phyloP scores from a whole-genome alignment of 495 filamentous ascomycete species.

The Aspergillus diversus region DNA sequence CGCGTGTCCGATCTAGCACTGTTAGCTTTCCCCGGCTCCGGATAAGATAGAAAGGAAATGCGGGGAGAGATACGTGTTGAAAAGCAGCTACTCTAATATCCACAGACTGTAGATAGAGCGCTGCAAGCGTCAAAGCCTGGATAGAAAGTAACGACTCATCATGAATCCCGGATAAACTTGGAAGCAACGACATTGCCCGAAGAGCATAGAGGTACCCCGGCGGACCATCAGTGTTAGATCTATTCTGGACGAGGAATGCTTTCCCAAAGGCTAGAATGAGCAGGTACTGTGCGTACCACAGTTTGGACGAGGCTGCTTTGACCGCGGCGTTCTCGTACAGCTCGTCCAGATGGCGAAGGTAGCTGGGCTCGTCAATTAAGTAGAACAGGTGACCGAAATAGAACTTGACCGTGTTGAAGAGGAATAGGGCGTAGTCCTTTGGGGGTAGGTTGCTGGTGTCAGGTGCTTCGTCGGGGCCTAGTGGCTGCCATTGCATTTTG shows the following conservation, averaged over 20 bases:
- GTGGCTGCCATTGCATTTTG: constrained; percentile 41
- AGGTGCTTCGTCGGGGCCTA: constrained; percentile 31
- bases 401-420: constrained; percentile 44
- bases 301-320: constrained; percentile 31
- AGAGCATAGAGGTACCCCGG: constrained; percentile 41
- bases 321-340: constrained; percentile 33
- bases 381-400: constrained; percentile 43
- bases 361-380: constrained; percentile 41
- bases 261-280: constrained; percentile 47
- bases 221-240: constrained; percentile 32
- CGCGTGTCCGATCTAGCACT: constrained; percentile 39
- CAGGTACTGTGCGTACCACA: constrained; percentile 45
- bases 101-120: constrained; percentile 43
- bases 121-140: constrained; percentile 37
- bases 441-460: constrained; percentile 40
- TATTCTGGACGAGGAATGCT: constrained; percentile 37
- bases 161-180: constrained; percentile 39
- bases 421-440: constrained; percentile 40
- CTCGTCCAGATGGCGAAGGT: constrained; percentile 36
- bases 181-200: constrained; percentile 43
- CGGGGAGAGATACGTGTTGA: constrained; percentile 32
- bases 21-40: not conserved
- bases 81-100: constrained; percentile 43
- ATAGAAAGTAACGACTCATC: constrained; percentile 39
- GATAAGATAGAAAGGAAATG: not conserved